phyloP scores from a whole-genome alignment of 257 asterid genomes.

The Euphrasia confusa region DNA sequence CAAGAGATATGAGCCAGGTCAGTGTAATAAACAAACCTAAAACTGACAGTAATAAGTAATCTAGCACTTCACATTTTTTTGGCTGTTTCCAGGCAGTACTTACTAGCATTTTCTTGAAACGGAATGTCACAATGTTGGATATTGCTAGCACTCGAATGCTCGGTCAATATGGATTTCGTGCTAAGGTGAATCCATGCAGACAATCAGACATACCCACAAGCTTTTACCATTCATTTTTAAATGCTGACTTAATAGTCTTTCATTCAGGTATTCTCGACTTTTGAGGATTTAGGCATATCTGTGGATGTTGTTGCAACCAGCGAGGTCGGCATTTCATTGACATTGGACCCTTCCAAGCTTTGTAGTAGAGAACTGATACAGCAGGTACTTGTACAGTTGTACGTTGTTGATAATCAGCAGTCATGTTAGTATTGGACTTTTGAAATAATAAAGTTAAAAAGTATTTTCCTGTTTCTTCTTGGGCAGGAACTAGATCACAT shows the following conservation, averaged over 20 bases:
- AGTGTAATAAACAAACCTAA: slow-evolving; percentile 6
- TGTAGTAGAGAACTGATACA: slow-evolving; percentile 93
- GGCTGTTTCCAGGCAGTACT: slow-evolving; percentile 64
- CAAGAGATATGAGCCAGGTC: slow-evolving; percentile 86
- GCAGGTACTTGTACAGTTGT: slow-evolving; percentile 77
- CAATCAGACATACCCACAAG: slow-evolving; percentile 4
- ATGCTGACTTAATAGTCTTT: slow-evolving; percentile 18
- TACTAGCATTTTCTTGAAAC: slow-evolving; percentile 87
- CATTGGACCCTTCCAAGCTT: slow-evolving; percentile 88
- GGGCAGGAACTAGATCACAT: slow-evolving; percentile 66
- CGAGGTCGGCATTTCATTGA: slow-evolving; percentile 90
- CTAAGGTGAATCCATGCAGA: slow-evolving; percentile 49
- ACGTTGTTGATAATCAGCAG: slow-evolving; percentile 4
- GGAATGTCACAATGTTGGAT: slow-evolving; percentile 89
- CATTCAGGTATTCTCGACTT: slow-evolving; percentile 70
- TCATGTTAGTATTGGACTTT: neutral
- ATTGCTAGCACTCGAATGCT: slow-evolving; percentile 91
- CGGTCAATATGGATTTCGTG: slow-evolving; percentile 90
- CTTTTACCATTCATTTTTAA: slow-evolving; percentile 10
- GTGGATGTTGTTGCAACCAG: slow-evolving; percentile 97
- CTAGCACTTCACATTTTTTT: slow-evolving; percentile 5
- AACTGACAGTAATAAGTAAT: slow-evolving; percentile 7
- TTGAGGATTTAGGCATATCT: slow-evolving; percentile 90
- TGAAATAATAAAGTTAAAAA: neutral
- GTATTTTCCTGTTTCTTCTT: neutral